Base-by-base conservation (phyloP, 768 basidiomycete genomes). In the Lentinus tigrinus region DNA sequence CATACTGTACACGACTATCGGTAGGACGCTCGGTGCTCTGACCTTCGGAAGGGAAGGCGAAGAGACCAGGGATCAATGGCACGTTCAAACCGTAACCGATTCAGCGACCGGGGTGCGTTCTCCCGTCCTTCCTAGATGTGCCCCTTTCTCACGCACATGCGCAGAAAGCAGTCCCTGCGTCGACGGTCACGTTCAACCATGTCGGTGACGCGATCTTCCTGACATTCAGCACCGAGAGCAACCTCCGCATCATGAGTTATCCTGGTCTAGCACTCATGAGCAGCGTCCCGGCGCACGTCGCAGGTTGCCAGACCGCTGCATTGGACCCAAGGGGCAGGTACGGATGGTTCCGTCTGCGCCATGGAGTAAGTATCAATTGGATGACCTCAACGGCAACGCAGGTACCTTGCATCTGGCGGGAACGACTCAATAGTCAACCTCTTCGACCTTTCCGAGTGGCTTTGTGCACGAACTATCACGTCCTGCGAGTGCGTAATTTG, bases 351-450 rank as follows among this genome's bases (percentile, higher is more conserved):
- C 28, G 17, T 38, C 23, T 17, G 16, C 43, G 3, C 8, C 16
- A 14, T 28, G 49, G 43, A 37, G 37, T 16, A 40, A 16, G n/a
- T n/a, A n/a, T n/a, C n/a, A 11, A 23, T 46, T 23, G 2, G 24
- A 6, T 14, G 21, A 23, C 26, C 19, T 44, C 17, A 28, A 23
- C 46, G 40, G 4, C 57, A n/a, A 8, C 1, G 10, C 24, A 87
- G 86, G 52, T 92, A 91, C 63, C 79, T 92, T 39, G 89, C 89
- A 1, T 88, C 89, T 1, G 90, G 91, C 31, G 91, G 91, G 13
- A 79, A 82, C 54, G 91, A 93, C 67, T 89, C 89, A 8, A 92
- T 93, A 54, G 85, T 93, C 47, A 89, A 91, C 65, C 75, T 93
- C 68, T 91, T 91, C 65, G 90, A 92, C 68, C 65, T 86, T 57